A percentile compares a stretch with the other conserved stretches of the same genome.
Evolutionary conservation across 345 rosid genomes (phyloP).

Genomic region (Tarenaya hassleriana): DNA sequence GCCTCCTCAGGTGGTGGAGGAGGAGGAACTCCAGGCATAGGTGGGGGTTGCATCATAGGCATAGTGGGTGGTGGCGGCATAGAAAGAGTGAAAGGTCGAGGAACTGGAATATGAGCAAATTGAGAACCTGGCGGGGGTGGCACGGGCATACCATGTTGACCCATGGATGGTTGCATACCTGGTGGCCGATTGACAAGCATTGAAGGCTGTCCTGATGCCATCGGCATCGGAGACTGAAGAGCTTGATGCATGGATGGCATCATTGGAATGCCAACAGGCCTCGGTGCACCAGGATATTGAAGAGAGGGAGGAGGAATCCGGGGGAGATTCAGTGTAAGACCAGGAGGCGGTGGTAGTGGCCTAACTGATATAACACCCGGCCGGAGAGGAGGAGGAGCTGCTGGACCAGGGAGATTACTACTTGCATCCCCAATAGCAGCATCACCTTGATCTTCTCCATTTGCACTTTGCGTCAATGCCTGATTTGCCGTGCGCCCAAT

Average conservation of each 20-base stretch:
- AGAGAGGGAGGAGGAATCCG: slow-evolving; percentile 56
- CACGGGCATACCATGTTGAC: slow-evolving; percentile 34
- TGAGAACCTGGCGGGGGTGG: slow-evolving; percentile 89
- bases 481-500: slow-evolving; percentile 90
- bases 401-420: slow-evolving; percentile 74
- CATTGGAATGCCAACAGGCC: slow-evolving; percentile 64
- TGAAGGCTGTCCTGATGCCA: slow-evolving; percentile 51
- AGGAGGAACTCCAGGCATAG: slow-evolving; percentile 49
- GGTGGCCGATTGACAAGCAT: slow-evolving; percentile 58
- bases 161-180: slow-evolving; percentile 43
- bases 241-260: slow-evolving; percentile 52
- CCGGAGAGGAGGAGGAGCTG: slow-evolving; percentile 79
- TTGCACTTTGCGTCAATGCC: slow-evolving; percentile 60
- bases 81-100: slow-evolving; percentile 39
- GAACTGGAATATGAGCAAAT: slow-evolving; percentile 45
- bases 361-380: slow-evolving; percentile 59
- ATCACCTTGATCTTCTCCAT: slow-evolving; percentile 53
- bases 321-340: slow-evolving; percentile 70
- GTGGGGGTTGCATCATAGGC: slow-evolving; percentile 59
- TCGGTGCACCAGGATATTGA: slow-evolving; percentile 38
- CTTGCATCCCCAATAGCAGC: slow-evolving; percentile 34
- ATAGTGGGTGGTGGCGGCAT: slow-evolving; percentile 33
- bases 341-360: slow-evolving; percentile 83
- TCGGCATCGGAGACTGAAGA: slow-evolving; percentile 39
- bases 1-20: slow-evolving; percentile 82